Evolutionary conservation across 2,329 filamentous ascomycete genomes (phyloP), one percentile per base, ranked within the genome.

Genomic region (Colletotrichum gloeosporioides): DNA sequence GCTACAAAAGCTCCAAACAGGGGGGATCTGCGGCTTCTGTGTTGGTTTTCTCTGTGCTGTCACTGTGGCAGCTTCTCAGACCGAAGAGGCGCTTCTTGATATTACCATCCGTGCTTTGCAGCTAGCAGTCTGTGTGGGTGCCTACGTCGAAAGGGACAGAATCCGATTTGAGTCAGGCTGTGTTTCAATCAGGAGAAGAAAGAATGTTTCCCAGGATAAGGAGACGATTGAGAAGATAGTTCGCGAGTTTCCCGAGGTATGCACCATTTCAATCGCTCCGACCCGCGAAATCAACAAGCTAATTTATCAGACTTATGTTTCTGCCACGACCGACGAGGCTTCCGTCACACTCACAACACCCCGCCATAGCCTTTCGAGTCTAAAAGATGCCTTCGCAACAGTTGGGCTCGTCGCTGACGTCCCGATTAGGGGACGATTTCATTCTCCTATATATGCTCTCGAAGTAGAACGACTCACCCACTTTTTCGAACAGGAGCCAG

Each of bases 41-140:
- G 83, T 82, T 2, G 86, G 87, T 0, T 69, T 87, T 2, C 66
- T 88, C n/a, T 82, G 78, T 55, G 84, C 87, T 8, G 71, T 84
- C 15, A 84, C 85, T 0, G 83, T 86, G 1, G 80, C 86, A 0
- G 79, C 82, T 74, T 79, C 83, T 18, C 10, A 57, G 2, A 82
- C 78, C 32, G 61, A 65, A 2, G 49, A 71, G 0, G 80, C 86
- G 2, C 79, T 88, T n/a, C 64, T 81, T 32, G 72, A 78, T 9
- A 82, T 86, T 75, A 86, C 83, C 1, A 82, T 84, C 4, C 81
- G 79, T 0, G 86, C 86, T 0, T 63, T 88, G 4, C 82, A 86
- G 0, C 73, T 89, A 3, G 86, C 80, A 0, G 81, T 86, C 80
- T 77, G 86, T 3, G 81, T 86, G 29, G 87, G 85, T 1, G 82